Percentiles rank a stretch among this genome's conserved stretches.
These are phyloP conservation scores for Cunninghamia lanceolata DNA, from an alignment of 75 land plant genomes.

Conservation along the genomic window DNA sequence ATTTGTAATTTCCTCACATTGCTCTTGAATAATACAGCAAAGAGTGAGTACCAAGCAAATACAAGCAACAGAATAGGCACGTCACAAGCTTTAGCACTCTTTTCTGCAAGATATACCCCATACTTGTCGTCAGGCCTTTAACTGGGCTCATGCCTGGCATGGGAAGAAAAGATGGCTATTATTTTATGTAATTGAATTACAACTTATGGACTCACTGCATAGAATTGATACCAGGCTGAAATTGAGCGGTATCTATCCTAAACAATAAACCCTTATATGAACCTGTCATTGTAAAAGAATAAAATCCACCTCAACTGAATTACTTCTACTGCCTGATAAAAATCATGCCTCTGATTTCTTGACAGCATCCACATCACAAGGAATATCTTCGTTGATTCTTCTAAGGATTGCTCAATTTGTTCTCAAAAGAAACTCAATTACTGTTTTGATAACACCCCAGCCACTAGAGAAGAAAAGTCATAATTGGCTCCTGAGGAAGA, in stretches of 20 bases:
- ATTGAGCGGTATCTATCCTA: conserved; percentile 3
- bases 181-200: neutral
- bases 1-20: neutral
- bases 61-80: neutral
- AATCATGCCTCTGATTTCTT: neutral
- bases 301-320: neutral
- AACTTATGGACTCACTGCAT: neutral
- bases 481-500: conserved; percentile 5
- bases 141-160: neutral
- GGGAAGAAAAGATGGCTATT: conserved; percentile 3
- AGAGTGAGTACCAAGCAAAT: neutral
- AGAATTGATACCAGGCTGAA: neutral
- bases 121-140: neutral
- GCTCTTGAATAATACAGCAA: neutral
- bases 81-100: conserved; percentile 4
- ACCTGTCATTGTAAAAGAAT: neutral
- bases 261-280: neutral
- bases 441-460: conserved; percentile 5
- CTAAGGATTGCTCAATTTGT: neutral
- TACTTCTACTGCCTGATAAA: neutral
- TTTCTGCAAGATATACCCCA: neutral
- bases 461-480: conserved; percentile 15
- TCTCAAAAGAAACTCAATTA: neutral
- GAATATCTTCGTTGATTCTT: neutral
- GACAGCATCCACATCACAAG: neutral